phyloP scores from a whole-genome alignment of 2,329 filamentous ascomycete species.

The Didymella sp. region DNA sequence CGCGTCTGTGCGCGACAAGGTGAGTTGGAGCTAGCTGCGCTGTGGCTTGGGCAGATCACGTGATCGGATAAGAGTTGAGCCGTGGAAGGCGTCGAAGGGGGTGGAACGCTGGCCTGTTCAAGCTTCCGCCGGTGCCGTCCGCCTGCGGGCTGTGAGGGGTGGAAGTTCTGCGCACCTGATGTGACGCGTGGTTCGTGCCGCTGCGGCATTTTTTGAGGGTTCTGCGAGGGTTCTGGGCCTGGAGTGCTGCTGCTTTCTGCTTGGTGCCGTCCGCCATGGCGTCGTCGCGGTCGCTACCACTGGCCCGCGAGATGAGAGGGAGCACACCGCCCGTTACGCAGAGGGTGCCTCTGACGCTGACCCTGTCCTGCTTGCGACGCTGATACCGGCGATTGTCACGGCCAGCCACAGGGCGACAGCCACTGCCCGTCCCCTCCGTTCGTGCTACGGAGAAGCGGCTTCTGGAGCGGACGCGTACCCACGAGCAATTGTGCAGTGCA shows the following conservation, averaged over 20 bases:
- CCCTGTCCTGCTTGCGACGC: slow-evolving; percentile 8
- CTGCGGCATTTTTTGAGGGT: slow-evolving; percentile 17
- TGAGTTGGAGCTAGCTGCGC: slow-evolving; percentile 8
- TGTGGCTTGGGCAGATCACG: neutral
- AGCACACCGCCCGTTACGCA: slow-evolving; percentile 2
- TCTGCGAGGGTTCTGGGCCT: slow-evolving; percentile 12
- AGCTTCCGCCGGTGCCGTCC: slow-evolving; percentile 7
- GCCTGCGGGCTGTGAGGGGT: slow-evolving; percentile 8
- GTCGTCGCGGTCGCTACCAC: neutral
- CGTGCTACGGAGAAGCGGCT: neutral
- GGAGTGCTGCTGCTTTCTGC: slow-evolving; percentile 1
- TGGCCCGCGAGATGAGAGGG: slow-evolving; percentile 10
- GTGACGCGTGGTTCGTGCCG: slow-evolving; percentile 10
- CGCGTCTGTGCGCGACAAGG: slow-evolving; percentile 15
- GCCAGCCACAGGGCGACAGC: slow-evolving; percentile 7
- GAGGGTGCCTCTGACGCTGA: slow-evolving; percentile 3
- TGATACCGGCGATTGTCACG: neutral
- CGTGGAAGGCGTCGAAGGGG: neutral
- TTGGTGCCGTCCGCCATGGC: slow-evolving; percentile 9
- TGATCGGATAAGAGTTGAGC: slow-evolving; percentile 4
- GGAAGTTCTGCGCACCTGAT: neutral
- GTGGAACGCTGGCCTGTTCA: neutral
- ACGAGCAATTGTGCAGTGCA: too few relatives aligned
- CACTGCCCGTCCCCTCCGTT: neutral
- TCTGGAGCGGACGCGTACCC: neutral